Evolutionary conservation across 2,329 filamentous ascomycete species (phyloP).

Genomic region (Xylaria sp.): DNA sequence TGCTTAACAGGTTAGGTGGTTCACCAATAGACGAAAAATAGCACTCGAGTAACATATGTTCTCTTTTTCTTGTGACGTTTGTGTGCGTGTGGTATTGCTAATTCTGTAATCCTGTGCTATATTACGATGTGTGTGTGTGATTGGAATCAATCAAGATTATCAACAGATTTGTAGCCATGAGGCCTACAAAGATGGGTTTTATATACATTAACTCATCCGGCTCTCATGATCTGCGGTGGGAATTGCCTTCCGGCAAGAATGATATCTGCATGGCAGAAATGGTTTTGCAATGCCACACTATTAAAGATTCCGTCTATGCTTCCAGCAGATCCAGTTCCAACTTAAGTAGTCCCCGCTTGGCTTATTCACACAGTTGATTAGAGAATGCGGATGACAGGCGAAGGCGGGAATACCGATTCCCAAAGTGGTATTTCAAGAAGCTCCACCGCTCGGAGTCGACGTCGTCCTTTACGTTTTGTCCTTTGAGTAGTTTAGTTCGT

Average conservation of each 20-base stretch:
- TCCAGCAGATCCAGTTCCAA: not conserved
- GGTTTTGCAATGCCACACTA: not conserved
- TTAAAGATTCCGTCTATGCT: not conserved
- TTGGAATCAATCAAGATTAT: constrained; percentile 5
- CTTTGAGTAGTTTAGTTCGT: constrained; percentile 8
- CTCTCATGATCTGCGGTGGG: not conserved
- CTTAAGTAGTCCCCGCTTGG: not conserved
- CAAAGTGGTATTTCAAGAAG: not conserved
- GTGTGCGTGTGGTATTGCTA: not conserved
- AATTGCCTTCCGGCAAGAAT: not conserved
- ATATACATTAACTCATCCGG: constrained; percentile 10
- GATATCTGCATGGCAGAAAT: not conserved
- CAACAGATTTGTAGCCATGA: not conserved
- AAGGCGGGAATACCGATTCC: not conserved
- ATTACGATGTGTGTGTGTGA: not conserved
- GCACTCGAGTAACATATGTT: not conserved
- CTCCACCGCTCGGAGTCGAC: too few relatives aligned
- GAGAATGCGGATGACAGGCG: not conserved
- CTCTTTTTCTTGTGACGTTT: not conserved
- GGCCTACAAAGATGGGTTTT: not conserved
- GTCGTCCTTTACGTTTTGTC: not conserved
- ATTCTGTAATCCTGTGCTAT: not conserved
- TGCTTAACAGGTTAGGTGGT: constrained; percentile 3
- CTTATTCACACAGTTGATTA: not conserved
- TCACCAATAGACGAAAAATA: constrained; percentile 24